Evolutionary conservation across 2,329 filamentous ascomycete genomes (phyloP).

Genomic region (Pseudogymnoascus pannorum): DNA sequence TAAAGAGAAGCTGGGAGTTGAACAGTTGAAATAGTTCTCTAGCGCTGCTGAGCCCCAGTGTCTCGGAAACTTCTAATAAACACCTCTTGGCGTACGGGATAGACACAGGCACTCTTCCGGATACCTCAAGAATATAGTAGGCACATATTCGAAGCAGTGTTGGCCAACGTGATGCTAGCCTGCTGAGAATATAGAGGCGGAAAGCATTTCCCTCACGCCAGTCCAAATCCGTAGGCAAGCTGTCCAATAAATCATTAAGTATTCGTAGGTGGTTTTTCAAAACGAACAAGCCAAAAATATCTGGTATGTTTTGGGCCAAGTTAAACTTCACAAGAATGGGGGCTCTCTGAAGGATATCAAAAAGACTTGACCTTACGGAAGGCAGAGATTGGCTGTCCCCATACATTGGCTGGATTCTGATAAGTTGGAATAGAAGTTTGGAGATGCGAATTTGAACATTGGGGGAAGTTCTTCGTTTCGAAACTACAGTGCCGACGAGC

Average conservation of each 20-base stretch:
- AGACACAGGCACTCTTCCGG: constrained; percentile 61
- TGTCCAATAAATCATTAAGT: constrained; percentile 74
- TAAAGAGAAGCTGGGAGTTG: constrained; percentile 80
- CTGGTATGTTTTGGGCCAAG: constrained; percentile 61
- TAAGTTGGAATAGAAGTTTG: constrained; percentile 60
- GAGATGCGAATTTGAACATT: constrained; percentile 61
- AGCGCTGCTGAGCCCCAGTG: constrained; percentile 57
- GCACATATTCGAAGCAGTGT: constrained; percentile 80
- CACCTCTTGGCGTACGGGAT: constrained; percentile 66
- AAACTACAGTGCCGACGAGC: constrained; percentile 61
- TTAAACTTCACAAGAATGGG: constrained; percentile 67
- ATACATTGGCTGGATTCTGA: constrained; percentile 61
- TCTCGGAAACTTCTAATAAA: constrained; percentile 56
- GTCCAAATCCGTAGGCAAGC: constrained; percentile 64
- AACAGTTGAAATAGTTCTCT: constrained; percentile 75
- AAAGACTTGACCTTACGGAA: constrained; percentile 60
- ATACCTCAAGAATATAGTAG: constrained; percentile 90
- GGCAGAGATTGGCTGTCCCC: constrained; percentile 34
- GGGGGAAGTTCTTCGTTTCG: constrained; percentile 62
- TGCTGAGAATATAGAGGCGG: constrained; percentile 67
- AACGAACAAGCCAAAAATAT: constrained; percentile 75
- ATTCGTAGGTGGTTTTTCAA: constrained; percentile 76
- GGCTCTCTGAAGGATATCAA: constrained; percentile 62
- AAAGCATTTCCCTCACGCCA: constrained; percentile 79
- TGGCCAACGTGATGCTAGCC: constrained; percentile 74